Conservation (phyloP, 495 filamentous ascomycete genomes). For the Hypoxylon cercidicola region DNA sequence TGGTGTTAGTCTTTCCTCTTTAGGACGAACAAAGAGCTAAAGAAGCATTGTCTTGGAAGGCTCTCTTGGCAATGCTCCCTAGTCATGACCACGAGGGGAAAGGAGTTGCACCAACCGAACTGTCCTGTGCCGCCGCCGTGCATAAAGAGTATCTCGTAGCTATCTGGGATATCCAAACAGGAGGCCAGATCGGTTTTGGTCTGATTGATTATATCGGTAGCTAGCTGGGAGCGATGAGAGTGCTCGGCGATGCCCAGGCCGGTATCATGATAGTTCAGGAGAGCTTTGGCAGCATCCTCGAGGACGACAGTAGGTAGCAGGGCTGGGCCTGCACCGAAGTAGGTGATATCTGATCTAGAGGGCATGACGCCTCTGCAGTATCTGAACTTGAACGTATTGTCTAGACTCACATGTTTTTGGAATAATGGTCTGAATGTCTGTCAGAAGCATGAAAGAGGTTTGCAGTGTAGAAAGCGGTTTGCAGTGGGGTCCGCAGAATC, state of each 20-base stretch:
- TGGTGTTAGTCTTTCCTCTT: too few species aligned
- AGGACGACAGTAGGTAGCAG: slow-evolving; percentile 76
- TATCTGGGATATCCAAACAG: slow-evolving; percentile 72
- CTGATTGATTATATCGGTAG: slow-evolving; percentile 66
- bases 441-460: too few species aligned
- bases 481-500: too few species aligned
- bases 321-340: slow-evolving; percentile 81
- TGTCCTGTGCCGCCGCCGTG: slow-evolving; percentile 77
- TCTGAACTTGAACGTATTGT: slow-evolving; percentile 2
- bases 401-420: too few species aligned
- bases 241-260: slow-evolving; percentile 81
- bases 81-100: slow-evolving; percentile 10
- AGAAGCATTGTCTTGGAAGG: too few species aligned
- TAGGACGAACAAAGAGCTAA: too few species aligned
- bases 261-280: slow-evolving; percentile 75
- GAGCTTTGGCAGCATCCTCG: slow-evolving; percentile 69
- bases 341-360: slow-evolving; percentile 65
- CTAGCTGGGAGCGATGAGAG: slow-evolving; percentile 78
- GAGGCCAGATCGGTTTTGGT: slow-evolving; percentile 63
- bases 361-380: slow-evolving; percentile 56
- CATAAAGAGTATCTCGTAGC: slow-evolving; percentile 77
- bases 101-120: slow-evolving; percentile 55
- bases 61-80: slow-evolving; percentile 7
- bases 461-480: too few species aligned
- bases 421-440: too few species aligned